Base-by-base conservation (phyloP, 176 grass and related monocot genomes). In the Canna indica region DNA sequence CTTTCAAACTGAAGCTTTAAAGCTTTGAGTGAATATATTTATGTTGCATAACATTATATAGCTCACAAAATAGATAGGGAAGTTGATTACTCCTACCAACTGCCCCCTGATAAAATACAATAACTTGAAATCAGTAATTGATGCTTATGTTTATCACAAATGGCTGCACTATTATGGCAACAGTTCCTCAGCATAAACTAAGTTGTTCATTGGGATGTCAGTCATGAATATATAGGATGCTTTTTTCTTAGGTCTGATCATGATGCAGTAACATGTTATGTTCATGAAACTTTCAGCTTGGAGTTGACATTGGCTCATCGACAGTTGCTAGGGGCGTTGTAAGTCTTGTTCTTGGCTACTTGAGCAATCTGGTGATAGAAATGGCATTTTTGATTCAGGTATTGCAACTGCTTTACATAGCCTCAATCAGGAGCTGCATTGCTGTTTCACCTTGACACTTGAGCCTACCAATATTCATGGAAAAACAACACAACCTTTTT, bases 291-390 rank as follows among this genome's bases (percentile, higher is more conserved):
- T 42, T 59, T 73, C 54, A 73, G 71, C 71, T 73, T 42, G 71
- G 71, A 27, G 36, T 73, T 42, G 71, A 73, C 4, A 59, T 73
- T 8, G 71, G 71, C 34, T 73, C 71, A 73, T 73, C 71, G 9
- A 73, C 71, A 11, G 71, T 73, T 60, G 71, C 54, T 44, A 73
- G 71, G 54, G 71, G 71, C 17, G 71, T 73, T 20, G 71, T 73
- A 12, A 73, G 71, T 59, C 71, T 73, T 60, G 71, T 73, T 39
- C 71, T 73, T 73, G 71, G 71, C 30, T 73, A 59, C 54, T 42
- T 73, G 71, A 73, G 36, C 24, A 73, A 73, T 73, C 71, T 73
- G 71, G 71, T 73, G 24, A 73, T 73, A 60, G 71, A 73, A 60
- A 73, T 73, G 71, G 71, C 71, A 41, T 73, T 73, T 15, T 29